Conservation (phyloP, 1,139 yeast genomes). For the Diutina ranongensis region DNA sequence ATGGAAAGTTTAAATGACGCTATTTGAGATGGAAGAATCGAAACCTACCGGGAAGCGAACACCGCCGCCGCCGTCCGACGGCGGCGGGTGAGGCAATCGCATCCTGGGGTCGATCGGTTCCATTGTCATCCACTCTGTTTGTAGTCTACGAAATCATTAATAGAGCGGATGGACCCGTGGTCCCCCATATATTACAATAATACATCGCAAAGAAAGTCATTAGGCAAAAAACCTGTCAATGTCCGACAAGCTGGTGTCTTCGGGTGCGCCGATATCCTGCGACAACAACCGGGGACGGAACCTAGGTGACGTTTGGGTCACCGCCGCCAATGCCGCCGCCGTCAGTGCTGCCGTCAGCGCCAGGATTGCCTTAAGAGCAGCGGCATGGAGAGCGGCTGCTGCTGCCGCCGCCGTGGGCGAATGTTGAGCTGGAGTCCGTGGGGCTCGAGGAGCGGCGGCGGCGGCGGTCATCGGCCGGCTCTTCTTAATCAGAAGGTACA, state of each 20-base stretch:
- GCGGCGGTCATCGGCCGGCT: slow-evolving; percentile 54
- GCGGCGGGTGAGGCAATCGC: background rate
- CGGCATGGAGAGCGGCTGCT: slow-evolving; percentile 3
- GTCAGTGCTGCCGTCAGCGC: slow-evolving; percentile 4
- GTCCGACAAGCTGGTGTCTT: slow-evolving; percentile 29
- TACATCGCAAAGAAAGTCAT: background rate
- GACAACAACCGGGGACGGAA: slow-evolving; percentile 5
- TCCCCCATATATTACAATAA: background rate
- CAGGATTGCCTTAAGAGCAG: slow-evolving; percentile 2
- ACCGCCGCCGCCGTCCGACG: background rate
- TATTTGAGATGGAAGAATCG: too few species aligned
- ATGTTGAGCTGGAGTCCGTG: slow-evolving; percentile 44
- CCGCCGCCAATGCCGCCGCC: slow-evolving; percentile 1
- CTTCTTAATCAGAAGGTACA: slow-evolving; percentile 40
- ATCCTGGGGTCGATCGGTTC: background rate
- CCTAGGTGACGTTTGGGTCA: background rate
- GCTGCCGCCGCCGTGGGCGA: slow-evolving; percentile 35
- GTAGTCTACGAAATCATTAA: too few species aligned
- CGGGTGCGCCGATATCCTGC: slow-evolving; percentile 6
- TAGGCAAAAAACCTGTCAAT: slow-evolving; percentile 47
- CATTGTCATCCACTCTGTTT: too few species aligned
- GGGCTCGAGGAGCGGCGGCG: slow-evolving; percentile 74
- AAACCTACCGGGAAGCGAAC: too few species aligned
- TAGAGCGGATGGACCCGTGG: background rate
- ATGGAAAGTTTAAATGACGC: too few species aligned